These are phyloP conservation scores for Cubamyces sp. DNA, from an alignment of 768 basidiomycete genomes.

Conservation along the genomic window DNA sequence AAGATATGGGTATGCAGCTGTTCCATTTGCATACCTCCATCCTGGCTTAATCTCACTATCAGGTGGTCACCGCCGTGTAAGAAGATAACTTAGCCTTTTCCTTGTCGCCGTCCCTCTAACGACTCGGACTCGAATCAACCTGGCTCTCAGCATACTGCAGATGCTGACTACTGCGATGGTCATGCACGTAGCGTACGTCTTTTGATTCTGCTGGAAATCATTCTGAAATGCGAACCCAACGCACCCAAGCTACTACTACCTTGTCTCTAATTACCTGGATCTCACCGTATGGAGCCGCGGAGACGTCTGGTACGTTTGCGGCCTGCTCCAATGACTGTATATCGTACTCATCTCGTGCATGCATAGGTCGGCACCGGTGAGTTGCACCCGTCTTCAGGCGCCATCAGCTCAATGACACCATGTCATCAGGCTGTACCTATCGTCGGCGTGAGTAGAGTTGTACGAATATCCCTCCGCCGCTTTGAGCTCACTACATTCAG, in stretches of 20 bases:
- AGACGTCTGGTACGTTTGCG: background rate
- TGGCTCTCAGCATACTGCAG: background rate
- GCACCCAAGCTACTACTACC: conserved; percentile 1
- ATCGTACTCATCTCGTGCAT: too few relatives aligned
- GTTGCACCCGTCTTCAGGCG: background rate
- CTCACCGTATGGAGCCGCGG: background rate
- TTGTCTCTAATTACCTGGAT: background rate
- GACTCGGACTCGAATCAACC: background rate
- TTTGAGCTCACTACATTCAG: background rate
- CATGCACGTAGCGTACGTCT: background rate
- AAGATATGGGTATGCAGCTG: background rate
- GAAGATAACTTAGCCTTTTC: background rate
- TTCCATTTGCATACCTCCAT: background rate
- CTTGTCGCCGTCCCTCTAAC: background rate
- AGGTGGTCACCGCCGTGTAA: conserved; percentile 1
- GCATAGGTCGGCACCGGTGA: background rate
- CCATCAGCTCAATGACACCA: background rate
- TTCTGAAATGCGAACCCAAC: background rate
- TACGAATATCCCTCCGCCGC: background rate
- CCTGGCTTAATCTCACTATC: background rate
- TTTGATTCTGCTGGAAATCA: too few relatives aligned
- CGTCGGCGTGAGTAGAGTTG: background rate
- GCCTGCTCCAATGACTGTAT: background rate
- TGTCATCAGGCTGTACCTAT: background rate
- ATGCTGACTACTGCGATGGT: background rate